phyloP scores from a whole-genome alignment of 495 filamentous ascomycete species.

The Penicillium canescens region DNA sequence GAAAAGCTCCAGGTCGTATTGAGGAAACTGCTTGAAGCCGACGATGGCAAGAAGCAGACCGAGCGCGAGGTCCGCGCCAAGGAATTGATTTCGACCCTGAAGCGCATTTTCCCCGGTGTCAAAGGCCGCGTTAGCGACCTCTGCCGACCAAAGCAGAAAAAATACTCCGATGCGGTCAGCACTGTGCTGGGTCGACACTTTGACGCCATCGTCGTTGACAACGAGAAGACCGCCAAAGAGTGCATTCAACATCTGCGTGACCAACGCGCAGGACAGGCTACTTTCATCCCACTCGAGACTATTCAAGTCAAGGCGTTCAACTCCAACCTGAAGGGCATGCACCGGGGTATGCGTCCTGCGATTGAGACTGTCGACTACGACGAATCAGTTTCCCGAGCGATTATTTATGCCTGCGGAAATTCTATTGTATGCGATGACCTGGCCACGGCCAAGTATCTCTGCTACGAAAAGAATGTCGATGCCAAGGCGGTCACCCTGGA shows the following conservation, averaged over 20 bases:
- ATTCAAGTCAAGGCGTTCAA: conserved; percentile 90
- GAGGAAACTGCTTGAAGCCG: conserved; percentile 75
- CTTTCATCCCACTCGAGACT: conserved; percentile 93
- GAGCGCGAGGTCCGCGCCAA: conserved; percentile 75
- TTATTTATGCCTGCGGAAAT: conserved; percentile 91
- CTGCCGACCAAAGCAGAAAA: conserved; percentile 94
- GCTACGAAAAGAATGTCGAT: conserved; percentile 80
- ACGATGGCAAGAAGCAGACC: conserved; percentile 78
- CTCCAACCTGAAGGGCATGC: conserved; percentile 85
- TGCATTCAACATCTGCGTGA: conserved; percentile 94
- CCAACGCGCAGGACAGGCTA: conserved; percentile 79
- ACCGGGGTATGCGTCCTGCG: conserved; percentile 80
- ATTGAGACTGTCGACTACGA: conserved; percentile 98
- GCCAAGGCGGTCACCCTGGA: conserved; percentile 93
- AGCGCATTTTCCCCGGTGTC: conserved; percentile 89
- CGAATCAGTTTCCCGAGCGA: conserved; percentile 79
- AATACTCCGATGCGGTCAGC: conserved; percentile 88
- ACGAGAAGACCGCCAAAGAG: conserved; percentile 88
- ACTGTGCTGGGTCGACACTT: conserved; percentile 91
- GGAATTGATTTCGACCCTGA: conserved; percentile 80
- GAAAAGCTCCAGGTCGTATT: conserved; percentile 84
- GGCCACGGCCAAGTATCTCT: conserved; percentile 81
- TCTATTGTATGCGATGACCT: conserved; percentile 93
- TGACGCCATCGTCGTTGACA: conserved; percentile 94
- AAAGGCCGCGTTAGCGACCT: conserved; percentile 87